Evolutionary conservation across 495 filamentous ascomycete genomes (phyloP).

Genomic region (Oleoguttula mirabilis): DNA sequence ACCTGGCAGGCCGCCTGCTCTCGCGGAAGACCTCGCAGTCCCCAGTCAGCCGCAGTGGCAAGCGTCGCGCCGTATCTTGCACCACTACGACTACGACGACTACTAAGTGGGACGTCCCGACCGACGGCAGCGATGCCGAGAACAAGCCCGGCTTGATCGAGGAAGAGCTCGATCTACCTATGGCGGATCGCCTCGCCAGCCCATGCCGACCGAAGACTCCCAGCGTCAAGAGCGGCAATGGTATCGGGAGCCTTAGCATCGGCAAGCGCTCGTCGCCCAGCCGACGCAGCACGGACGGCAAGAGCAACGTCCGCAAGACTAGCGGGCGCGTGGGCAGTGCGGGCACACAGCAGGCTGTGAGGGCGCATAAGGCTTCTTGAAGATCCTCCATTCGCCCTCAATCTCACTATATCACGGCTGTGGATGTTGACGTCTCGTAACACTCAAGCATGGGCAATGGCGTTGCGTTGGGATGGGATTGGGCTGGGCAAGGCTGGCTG

Average conservation of each 20-base stretch:
- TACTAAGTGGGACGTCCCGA: slow-evolving; percentile 24
- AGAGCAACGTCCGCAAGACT: slow-evolving; percentile 70
- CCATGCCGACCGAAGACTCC: slow-evolving; percentile 56
- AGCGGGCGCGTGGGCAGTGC: slow-evolving; percentile 86
- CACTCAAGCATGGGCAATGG: too few species aligned
- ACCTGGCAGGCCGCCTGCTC: slow-evolving; percentile 59
- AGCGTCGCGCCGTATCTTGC: slow-evolving; percentile 44
- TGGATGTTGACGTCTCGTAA: too few species aligned
- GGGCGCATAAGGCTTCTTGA: slow-evolving; percentile 17
- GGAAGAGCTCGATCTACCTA: slow-evolving; percentile 12
- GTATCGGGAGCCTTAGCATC: slow-evolving; percentile 52
- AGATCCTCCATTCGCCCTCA: neutral
- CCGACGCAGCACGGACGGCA: slow-evolving; percentile 44
- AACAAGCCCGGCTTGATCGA: slow-evolving; percentile 18
- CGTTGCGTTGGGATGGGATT: too few species aligned
- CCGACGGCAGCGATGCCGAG: slow-evolving; percentile 27
- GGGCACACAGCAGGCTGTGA: slow-evolving; percentile 26
- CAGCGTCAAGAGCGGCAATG: slow-evolving; percentile 43
- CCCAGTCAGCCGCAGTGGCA: slow-evolving; percentile 27
- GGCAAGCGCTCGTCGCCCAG: slow-evolving; percentile 61
- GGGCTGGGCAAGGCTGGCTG: too few species aligned
- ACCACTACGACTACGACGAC: slow-evolving; percentile 53
- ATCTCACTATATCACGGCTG: neutral
- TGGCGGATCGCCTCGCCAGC: slow-evolving; percentile 38
- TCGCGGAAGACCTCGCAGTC: slow-evolving; percentile 25